Evolutionary conservation across 1,139 yeast genomes (phyloP).

Genomic region (Scheffersomyces quercinus): DNA sequence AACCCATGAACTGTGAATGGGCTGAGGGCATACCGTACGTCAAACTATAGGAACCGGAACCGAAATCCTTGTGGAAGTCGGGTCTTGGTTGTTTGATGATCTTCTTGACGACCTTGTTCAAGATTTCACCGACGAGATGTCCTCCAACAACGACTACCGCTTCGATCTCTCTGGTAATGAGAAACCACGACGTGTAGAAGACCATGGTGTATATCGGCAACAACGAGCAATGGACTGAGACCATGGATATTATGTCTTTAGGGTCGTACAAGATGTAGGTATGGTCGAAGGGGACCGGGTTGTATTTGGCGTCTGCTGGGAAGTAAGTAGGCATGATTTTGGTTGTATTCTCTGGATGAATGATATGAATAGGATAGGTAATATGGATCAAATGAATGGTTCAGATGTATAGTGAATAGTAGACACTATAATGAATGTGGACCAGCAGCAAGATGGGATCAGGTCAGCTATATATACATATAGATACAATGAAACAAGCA

Average conservation of each 20-base stretch:
- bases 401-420: no score
- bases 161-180: constrained; percentile 80
- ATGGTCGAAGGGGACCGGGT: constrained; percentile 57
- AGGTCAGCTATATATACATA: no score
- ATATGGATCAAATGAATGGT: not conserved
- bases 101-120: constrained; percentile 69
- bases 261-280: constrained; percentile 84
- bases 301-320: constrained; percentile 23
- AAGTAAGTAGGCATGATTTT: constrained; percentile 20
- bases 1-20: constrained; percentile 95
- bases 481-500: no score
- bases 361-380: not conserved
- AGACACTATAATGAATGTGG: no score
- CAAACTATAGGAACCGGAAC: constrained; percentile 47
- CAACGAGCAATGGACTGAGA: constrained; percentile 72
- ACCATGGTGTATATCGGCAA: constrained; percentile 82
- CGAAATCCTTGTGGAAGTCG: constrained; percentile 50
- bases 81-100: constrained; percentile 78
- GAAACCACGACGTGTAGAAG: constrained; percentile 81
- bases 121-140: constrained; percentile 74
- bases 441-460: no score
- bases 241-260: constrained; percentile 56
- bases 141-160: constrained; percentile 84
- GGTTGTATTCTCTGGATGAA: not conserved
- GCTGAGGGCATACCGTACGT: constrained; percentile 98